Evolutionary conservation across 192 early-diverging fungal species (phyloP), one percentile per base, ranked within the genome.

Genomic region (Coemansia sp.): DNA sequence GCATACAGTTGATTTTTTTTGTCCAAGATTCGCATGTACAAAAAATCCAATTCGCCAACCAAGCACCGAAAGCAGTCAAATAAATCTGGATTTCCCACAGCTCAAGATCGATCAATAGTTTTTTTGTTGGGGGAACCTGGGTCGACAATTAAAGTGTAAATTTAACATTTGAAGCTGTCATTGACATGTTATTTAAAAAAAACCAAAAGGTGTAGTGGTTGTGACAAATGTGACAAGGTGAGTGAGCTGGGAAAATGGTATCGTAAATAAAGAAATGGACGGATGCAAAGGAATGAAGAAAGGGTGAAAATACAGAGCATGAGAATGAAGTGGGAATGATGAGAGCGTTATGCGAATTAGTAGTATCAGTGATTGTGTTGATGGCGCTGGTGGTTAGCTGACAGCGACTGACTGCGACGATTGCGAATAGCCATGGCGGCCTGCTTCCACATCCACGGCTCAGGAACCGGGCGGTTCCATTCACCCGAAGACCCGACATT

Each of bases 361-460:
- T n/a, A n/a, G 16, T 54, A 54, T 54, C 51, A 54, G 25, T 22
- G 51, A 12, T 22, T 54, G 51, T 30, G 40, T 28, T 61, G 54
- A 18, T 63, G 68, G 29, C 59, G 63, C 30, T 68, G 66, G 18
- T 49, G 34, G 48, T 74, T 63, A 20, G 66, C 52, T 25, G 71
- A 71, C 10, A 71, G 66, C 31, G 77, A 80, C 65, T 80, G 72
- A 36, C 72, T 80, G 18, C 77, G 77, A 38, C 77, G 77, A 49
- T 75, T 74, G 52, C 77, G 56, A 36, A 80, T 72, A 2, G 77
- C 77, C 48, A 74, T 74, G 25, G 77, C 77, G 5, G 77, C 77
- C 63, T 80, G 77, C 61, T 61, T 63, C 77, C 77, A 80, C 77
- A 80, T 74, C 77, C 77, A 80, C 30, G 67, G 68, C 63, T 80